Evolutionary conservation across 768 basidiomycete genomes (phyloP).

Genomic region (Tulasnella sp.): DNA sequence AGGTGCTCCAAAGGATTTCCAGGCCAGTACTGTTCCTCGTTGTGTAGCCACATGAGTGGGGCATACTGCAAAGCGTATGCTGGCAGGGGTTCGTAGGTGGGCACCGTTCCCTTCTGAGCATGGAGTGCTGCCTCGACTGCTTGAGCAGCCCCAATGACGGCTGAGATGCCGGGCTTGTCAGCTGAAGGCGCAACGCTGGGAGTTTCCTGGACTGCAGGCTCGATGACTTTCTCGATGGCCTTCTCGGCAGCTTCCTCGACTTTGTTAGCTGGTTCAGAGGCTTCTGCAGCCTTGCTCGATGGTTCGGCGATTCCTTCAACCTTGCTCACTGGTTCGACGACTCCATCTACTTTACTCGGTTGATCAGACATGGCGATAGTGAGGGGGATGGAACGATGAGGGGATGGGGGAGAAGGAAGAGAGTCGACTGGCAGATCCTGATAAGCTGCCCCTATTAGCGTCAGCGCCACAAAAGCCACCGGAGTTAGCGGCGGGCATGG

Average conservation of each 20-base stretch:
- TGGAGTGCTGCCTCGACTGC: not conserved
- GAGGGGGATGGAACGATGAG: not conserved
- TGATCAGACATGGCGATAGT: conserved; percentile 10
- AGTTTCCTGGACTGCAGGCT: not conserved
- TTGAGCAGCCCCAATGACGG: not conserved
- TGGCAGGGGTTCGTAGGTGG: conserved; percentile 2
- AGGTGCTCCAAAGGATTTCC: conserved; percentile 11
- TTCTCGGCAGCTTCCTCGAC: not conserved
- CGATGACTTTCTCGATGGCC: not conserved
- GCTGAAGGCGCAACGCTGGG: not conserved
- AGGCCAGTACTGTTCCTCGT: conserved; percentile 21
- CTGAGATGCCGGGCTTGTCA: not conserved
- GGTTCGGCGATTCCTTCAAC: not conserved
- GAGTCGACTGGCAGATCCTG: not conserved
- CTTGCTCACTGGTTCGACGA: not conserved
- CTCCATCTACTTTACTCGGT: not conserved
- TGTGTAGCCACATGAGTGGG: conserved; percentile 21
- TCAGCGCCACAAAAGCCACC: not conserved
- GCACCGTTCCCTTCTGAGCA: not conserved
- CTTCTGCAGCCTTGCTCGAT: not conserved
- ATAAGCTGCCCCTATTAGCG: not conserved
- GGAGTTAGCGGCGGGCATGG: conserved; percentile 6
- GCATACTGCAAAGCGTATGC: conserved; percentile 19
- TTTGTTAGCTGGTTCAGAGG: not conserved
- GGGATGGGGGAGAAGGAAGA: not conserved